Evolutionary conservation across 2,329 filamentous ascomycete species (phyloP), one percentile per base, ranked within the genome.

Genomic region (Colletotrichum tropicicola): DNA sequence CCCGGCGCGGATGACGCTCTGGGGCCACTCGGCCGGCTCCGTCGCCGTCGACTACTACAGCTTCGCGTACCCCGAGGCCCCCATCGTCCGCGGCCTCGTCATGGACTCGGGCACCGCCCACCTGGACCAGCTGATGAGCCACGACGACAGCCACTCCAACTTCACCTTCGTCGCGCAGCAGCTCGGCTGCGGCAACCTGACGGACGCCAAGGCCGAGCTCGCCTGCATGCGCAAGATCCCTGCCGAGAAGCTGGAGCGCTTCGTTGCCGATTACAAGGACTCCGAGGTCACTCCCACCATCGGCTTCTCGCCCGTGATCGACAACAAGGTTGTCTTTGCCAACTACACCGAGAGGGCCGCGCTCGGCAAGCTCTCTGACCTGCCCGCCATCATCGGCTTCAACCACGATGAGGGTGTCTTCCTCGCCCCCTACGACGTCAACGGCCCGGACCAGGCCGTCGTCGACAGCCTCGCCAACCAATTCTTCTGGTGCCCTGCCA

Each of bases 21-120:
- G 80, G 70, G 84, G 84, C 12, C 79, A 84, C 71, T 83, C 81
- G 30, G 82, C 84, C 3, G 83, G 84, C 5, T 68, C 74, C 9
- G 65, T 76, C 3, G 72, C 75, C 9, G 75, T 75, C 0, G 80
- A 79, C 39, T 74, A 75, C 67, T 80, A 79, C 68, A 75, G 74
- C 69, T 82, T 78, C 62, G 77, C 78, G 17, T 82, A 78, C 82
- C 53, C 70, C 0, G 59, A 78, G 1, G 79, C 83, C 63, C 79
- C 80, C 1, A 80, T 82, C 39, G 76, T 80, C 6, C 68, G 70
- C 17, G 77, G 72, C 15, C 70, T 80, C 17, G 78, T 82, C 56
- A 70, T 78, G 52, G 74, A 80, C 23, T 79, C 79, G 37, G 80
- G 70, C 32, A 78, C 63, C 2, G 45, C 63, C 0, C 57, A 65